Base-by-base conservation (phyloP, 1,284 basidiomycete species). In the Fistulinella staudtii region DNA sequence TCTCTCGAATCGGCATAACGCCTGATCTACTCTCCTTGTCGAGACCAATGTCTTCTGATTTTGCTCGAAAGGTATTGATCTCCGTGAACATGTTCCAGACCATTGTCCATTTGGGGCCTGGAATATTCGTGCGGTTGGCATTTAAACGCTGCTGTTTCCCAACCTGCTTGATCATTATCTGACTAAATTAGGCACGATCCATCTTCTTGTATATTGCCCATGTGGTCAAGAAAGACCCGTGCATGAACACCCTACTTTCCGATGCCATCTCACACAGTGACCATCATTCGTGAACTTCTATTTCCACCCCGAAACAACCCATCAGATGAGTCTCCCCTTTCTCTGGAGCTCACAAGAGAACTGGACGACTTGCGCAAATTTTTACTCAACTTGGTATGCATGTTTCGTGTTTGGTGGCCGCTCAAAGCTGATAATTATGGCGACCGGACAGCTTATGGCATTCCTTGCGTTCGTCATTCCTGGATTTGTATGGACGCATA, bases 391-490 rank as follows among this genome's bases (percentile, higher is more conserved):
- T 22, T 63, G 45, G 64, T 58, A 39, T 31, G 36, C 18, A 18
- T 30, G 13, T 17, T 18, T 10, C 11, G n/a, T n/a, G n/a, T n/a
- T 8, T 24, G 24, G 14, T 13, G 13, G 15, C 28, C 27, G 20
- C 18, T 9, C 13, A 7, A 8, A 13, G 43, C 39, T 49, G 14
- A 60, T 10, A 29, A 7, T 17, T 8, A 15, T 30, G 13, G 15
- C 4, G 23, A 18, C 30, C 2, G n/a, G n/a, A 37, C 37, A 66
- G 61, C 59, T 63, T 22, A 43, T 52, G 45, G 49, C 53, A 13
- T 57, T 64, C 43, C 53, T 65, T 23, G 40, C 55, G 61, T 63
- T 18, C 36, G 64, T 47, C 9, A 4, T 37, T 25, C 39, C n/a
- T 27, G 9, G 9, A 27, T 33, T 30, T 10, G 5, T 14, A 17